Evolutionary conservation across 257 asterid genomes (phyloP).

Genomic region (Mentha longifolia): DNA sequence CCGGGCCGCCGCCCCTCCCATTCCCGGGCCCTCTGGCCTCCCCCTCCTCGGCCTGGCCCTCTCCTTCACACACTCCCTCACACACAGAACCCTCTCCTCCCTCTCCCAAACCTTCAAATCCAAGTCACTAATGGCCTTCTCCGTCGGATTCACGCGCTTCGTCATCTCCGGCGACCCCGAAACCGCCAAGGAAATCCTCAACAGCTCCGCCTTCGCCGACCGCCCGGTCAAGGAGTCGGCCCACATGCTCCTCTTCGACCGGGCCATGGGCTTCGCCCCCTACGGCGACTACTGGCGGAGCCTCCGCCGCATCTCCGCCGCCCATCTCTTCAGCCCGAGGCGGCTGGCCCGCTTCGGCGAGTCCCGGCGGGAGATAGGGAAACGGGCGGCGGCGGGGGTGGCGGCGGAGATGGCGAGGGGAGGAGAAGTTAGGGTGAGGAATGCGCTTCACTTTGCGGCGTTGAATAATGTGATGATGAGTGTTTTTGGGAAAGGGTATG

Average conservation of each 20-base stretch:
- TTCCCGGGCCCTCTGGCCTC: slow-evolving; percentile 80
- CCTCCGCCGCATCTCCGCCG: slow-evolving; percentile 63
- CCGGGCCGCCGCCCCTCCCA: slow-evolving; percentile 39
- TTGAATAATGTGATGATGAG: slow-evolving; percentile 77
- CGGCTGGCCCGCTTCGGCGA: slow-evolving; percentile 48
- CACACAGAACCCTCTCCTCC: slow-evolving; percentile 53
- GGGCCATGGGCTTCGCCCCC: slow-evolving; percentile 93
- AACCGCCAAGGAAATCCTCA: slow-evolving; percentile 64
- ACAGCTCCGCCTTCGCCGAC: slow-evolving; percentile 80
- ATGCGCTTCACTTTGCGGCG: slow-evolving; percentile 58
- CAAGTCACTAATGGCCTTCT: slow-evolving; percentile 66
- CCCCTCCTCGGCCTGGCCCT: slow-evolving; percentile 66
- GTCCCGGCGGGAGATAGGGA: slow-evolving; percentile 51
- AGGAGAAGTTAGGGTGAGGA: slow-evolving; percentile 47
- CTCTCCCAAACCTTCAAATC: slow-evolving; percentile 42
- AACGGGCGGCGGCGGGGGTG: slow-evolving; percentile 52
- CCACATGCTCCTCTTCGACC: slow-evolving; percentile 60
- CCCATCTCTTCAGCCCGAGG: slow-evolving; percentile 68
- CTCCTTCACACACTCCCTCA: slow-evolving; percentile 53
- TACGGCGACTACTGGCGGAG: slow-evolving; percentile 83
- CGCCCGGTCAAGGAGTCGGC: slow-evolving; percentile 85
- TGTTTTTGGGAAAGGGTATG: slow-evolving; percentile 67
- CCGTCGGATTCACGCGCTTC: slow-evolving; percentile 81
- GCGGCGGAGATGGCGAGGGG: slow-evolving; percentile 37
- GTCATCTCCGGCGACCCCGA: slow-evolving; percentile 62